Evolutionary conservation across 2,329 filamentous ascomycete genomes (phyloP).

Genomic region (Cladorrhinum sp.): DNA sequence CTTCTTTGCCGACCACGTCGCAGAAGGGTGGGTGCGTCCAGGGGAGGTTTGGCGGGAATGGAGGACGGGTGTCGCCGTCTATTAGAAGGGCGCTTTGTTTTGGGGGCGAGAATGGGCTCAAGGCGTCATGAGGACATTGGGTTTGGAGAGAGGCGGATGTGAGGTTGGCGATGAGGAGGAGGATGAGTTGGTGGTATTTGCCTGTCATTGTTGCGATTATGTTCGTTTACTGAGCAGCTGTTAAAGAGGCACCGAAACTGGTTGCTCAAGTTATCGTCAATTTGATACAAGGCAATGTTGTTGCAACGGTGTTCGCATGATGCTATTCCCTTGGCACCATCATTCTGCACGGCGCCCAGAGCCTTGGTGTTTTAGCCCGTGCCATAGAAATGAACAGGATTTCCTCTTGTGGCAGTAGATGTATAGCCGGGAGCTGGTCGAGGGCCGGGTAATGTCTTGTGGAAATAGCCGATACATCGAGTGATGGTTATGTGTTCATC

Average conservation of each 20-base stretch:
- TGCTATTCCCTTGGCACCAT: constrained; percentile 1
- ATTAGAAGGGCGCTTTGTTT: neutral
- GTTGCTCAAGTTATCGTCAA: neutral
- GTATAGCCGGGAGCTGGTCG: neutral
- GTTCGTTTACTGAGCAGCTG: neutral
- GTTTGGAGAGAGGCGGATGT: neutral
- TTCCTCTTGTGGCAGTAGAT: neutral
- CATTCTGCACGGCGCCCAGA: neutral
- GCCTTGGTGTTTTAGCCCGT: neutral
- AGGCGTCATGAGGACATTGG: neutral
- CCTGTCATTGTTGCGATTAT: neutral
- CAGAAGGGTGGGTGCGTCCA: constrained; percentile 19
- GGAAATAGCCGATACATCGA: neutral
- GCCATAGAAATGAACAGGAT: neutral
- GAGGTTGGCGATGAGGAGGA: neutral
- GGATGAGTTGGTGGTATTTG: neutral
- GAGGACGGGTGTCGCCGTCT: neutral
- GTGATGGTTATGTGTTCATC: no score
- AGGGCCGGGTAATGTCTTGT: neutral
- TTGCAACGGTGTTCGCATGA: constrained; percentile 10
- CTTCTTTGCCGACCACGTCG: constrained; percentile 5
- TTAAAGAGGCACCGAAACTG: neutral
- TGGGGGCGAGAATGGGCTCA: neutral
- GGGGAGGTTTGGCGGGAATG: constrained; percentile 1
- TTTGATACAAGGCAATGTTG: no score